phyloP scores from a whole-genome alignment of 208 protist genomes.

The Lotmaria passim region DNA sequence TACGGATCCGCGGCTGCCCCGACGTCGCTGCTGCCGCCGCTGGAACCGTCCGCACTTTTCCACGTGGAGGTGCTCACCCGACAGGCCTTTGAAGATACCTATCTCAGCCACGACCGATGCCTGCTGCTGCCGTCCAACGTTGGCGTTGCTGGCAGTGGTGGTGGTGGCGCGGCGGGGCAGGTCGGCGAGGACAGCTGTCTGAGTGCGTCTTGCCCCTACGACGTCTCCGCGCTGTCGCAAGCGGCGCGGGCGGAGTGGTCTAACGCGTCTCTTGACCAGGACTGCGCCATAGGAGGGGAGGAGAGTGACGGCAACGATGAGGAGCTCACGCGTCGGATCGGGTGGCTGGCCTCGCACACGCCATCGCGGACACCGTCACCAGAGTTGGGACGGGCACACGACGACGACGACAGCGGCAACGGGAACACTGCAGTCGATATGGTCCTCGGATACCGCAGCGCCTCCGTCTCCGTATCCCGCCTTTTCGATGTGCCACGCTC shows the following conservation, averaged over 20 bases:
- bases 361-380: conserved; percentile 13
- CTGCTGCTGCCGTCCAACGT: conserved; percentile 27
- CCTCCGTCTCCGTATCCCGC: not conserved
- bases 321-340: not conserved
- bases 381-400: not conserved
- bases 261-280: conserved; percentile 11
- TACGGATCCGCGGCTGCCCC: not conserved
- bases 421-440: not conserved
- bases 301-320: not conserved
- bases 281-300: too few relatives aligned
- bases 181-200: conserved; percentile 15
- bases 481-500: not conserved
- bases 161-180: not conserved
- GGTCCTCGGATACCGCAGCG: conserved; percentile 11
- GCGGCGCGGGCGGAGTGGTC: conserved; percentile 36
- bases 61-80: conserved; percentile 57
- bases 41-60: conserved; percentile 53
- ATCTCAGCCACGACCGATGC: conserved; percentile 54
- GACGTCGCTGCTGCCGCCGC: conserved; percentile 26
- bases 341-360: not conserved
- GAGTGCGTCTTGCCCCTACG: conserved; percentile 37
- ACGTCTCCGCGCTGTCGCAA: conserved; percentile 42
- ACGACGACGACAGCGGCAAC: not conserved
- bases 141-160: conserved; percentile 8
- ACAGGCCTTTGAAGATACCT: conserved; percentile 53